These are phyloP conservation scores for Stephanodiscus minutulus DNA, from an alignment of 108 stramenopile genomes.

Conservation along the genomic window DNA sequence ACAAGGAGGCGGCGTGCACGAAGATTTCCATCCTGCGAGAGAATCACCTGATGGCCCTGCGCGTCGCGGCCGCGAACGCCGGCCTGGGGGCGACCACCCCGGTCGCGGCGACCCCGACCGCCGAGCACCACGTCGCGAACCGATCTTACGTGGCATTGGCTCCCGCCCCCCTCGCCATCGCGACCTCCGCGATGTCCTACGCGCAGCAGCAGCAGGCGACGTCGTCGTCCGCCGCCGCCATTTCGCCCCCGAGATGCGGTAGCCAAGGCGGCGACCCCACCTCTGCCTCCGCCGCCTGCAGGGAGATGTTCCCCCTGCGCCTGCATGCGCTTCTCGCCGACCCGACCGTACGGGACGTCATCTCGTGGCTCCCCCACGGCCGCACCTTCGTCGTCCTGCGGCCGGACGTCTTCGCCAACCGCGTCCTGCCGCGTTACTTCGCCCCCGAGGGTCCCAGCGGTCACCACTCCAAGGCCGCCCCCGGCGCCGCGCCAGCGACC, in stretches of 20 bases:
- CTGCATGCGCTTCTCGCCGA: constrained; percentile 71
- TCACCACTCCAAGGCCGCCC: constrained; percentile 2
- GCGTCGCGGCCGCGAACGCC: constrained; percentile 15
- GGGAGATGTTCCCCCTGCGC: constrained; percentile 75
- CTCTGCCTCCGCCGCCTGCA: background rate
- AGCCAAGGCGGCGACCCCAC: background rate
- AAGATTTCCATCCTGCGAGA: constrained; percentile 23
- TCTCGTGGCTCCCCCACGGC: constrained; percentile 84
- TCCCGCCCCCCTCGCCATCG: constrained; percentile 1
- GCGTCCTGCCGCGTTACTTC: constrained; percentile 74
- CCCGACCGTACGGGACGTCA: constrained; percentile 55
- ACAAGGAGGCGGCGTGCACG: constrained; percentile 1
- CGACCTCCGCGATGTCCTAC: background rate
- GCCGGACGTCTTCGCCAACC: constrained; percentile 73
- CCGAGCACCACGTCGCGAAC: background rate
- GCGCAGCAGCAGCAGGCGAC: constrained; percentile 10
- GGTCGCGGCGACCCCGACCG: background rate
- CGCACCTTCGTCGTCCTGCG: constrained; percentile 75
- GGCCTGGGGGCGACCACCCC: background rate
- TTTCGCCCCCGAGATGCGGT: too few species aligned
- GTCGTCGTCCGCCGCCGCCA: background rate
- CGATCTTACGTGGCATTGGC: background rate
- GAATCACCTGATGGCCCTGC: constrained; percentile 29
- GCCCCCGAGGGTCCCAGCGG: constrained; percentile 56
- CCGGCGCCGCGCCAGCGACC: background rate